Conservation (phyloP, 805 yeast species). For the Yarrowia bubula region DNA sequence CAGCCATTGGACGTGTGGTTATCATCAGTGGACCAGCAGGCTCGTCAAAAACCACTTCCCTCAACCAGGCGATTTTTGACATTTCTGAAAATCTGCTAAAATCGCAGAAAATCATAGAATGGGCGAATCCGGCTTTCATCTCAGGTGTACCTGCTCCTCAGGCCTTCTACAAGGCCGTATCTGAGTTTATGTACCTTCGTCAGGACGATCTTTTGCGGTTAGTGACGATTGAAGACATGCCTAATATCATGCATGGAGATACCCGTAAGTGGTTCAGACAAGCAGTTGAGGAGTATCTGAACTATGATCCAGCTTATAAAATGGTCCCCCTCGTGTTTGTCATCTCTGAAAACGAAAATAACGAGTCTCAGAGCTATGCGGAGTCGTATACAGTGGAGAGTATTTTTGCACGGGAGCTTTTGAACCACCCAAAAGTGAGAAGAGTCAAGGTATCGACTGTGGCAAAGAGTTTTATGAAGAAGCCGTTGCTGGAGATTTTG, state of each 20-base stretch:
- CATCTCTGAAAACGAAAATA: constrained; percentile 11
- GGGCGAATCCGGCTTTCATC: background rate
- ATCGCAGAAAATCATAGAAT: background rate
- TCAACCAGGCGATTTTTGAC: background rate
- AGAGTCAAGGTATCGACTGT: background rate
- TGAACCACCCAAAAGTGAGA: background rate
- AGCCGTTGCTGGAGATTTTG: background rate
- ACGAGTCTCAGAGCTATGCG: background rate
- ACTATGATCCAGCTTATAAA: background rate
- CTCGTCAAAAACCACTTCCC: background rate
- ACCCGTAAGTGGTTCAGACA: background rate
- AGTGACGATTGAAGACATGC: background rate
- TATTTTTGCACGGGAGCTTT: background rate
- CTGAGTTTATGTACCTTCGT: constrained; percentile 9
- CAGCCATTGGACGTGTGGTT: background rate
- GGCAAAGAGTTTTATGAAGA: background rate
- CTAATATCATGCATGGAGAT: constrained; percentile 7
- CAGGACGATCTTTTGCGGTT: background rate
- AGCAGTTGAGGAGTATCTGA: constrained; percentile 5
- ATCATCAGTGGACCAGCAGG: constrained; percentile 22
- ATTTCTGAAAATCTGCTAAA: background rate
- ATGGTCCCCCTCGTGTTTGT: constrained; percentile 1
- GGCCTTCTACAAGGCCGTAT: constrained; percentile 3
- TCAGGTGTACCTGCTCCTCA: background rate
- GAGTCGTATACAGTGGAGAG: constrained; percentile 18